phyloP scores from a whole-genome alignment of 257 asterid genomes.

The Ballota nigra region DNA sequence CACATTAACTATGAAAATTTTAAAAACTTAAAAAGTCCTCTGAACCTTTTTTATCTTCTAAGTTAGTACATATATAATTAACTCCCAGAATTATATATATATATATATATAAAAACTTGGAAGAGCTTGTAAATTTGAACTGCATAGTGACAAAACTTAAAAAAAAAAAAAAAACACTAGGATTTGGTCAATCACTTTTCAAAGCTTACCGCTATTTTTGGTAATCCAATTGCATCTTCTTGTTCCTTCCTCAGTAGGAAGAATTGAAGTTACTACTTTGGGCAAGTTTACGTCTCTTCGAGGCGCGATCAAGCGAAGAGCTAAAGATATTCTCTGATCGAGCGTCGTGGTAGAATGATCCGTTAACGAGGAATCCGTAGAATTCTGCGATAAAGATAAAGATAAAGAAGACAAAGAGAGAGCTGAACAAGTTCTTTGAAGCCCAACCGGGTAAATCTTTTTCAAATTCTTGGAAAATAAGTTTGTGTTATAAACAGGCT shows the following conservation, averaged over 20 bases:
- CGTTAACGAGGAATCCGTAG: slow-evolving; percentile 65
- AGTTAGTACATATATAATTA: too few species aligned
- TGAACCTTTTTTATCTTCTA: not conserved
- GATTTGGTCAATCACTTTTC: not conserved
- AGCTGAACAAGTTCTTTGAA: slow-evolving; percentile 60
- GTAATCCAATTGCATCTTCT: slow-evolving; percentile 91
- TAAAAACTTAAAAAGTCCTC: not conserved
- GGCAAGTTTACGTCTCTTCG: slow-evolving; percentile 30
- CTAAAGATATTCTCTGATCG: slow-evolving; percentile 56
- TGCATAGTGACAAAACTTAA: too few species aligned
- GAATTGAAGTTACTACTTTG: slow-evolving; percentile 15
- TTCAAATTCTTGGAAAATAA: slow-evolving; percentile 55
- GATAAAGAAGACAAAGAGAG: slow-evolving; percentile 75
- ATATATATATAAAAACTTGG: too few species aligned
- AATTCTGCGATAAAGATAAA: slow-evolving; percentile 65
- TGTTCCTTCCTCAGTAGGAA: slow-evolving; percentile 41
- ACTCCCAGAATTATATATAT: too few species aligned
- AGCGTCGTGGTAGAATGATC: slow-evolving; percentile 54
- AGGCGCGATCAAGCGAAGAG: slow-evolving; percentile 54
- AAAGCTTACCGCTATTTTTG: slow-evolving; percentile 61
- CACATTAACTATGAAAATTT: not conserved
- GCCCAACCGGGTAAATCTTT: slow-evolving; percentile 72
- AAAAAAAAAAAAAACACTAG: not conserved
- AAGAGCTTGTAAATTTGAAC: too few species aligned
- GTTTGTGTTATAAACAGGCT: slow-evolving; percentile 32